Evolutionary conservation across 768 basidiomycete species (phyloP).

Genomic region (Gymnopilus dilepis): DNA sequence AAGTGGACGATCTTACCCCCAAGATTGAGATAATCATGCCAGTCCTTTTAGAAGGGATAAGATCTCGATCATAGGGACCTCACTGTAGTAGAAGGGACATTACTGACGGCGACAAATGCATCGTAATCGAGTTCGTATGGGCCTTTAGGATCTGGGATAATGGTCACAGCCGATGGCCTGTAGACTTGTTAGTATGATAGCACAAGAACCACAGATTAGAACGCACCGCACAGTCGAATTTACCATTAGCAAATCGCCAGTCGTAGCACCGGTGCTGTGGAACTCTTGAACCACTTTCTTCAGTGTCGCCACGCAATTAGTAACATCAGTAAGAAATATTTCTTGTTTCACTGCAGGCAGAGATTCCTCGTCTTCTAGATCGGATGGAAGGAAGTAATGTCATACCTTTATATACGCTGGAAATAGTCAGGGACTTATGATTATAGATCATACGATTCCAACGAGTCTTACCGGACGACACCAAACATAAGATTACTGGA

Average conservation of each 20-base stretch:
- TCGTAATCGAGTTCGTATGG: constrained; percentile 65
- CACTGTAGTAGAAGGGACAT: neutral
- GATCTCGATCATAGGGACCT: neutral
- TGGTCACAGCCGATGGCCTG: constrained; percentile 57
- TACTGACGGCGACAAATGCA: constrained; percentile 62
- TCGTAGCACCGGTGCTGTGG: constrained; percentile 47
- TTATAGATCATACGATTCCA: neutral
- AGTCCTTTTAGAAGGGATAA: constrained; percentile 45
- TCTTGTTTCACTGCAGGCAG: constrained; percentile 74
- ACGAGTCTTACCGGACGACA: constrained; percentile 68
- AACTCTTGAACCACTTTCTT: constrained; percentile 81
- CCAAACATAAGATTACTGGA: constrained; percentile 92
- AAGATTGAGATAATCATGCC: constrained; percentile 65
- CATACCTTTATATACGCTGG: constrained; percentile 51
- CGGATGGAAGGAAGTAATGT: neutral
- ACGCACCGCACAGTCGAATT: constrained; percentile 66
- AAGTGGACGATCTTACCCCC: constrained; percentile 36
- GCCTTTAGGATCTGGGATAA: constrained; percentile 54
- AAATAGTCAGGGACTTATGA: neutral
- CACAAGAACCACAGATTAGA: neutral
- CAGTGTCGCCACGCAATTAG: constrained; percentile 73
- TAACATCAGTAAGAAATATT: constrained; percentile 81
- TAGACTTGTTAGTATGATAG: constrained; percentile 4
- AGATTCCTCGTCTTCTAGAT: neutral
- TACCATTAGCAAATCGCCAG: constrained; percentile 70